Evolutionary conservation across 306 rosid genomes (phyloP), one percentile per base, ranked within the genome.

Genomic region (Vicia sativa): DNA sequence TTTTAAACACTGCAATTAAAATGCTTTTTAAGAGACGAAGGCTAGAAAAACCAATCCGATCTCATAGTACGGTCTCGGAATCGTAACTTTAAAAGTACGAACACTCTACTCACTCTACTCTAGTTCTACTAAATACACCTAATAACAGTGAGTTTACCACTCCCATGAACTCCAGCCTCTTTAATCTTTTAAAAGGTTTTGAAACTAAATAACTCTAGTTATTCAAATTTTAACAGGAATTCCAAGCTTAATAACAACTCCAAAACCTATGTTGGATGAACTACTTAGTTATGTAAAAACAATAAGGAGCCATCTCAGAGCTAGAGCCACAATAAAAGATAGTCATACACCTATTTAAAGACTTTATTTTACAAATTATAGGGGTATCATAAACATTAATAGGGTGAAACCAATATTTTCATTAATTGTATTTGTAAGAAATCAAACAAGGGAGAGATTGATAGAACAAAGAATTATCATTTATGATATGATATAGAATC

Each of bases 381-480:
- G 48, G 77, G 16, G 18, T 62, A 37, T 59, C 5, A 9, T 57
- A 57, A 57, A 53, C 11, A 6, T 50, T 37, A 39, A 37, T 50
- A 43, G 48, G n/a, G 52, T 44, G 46, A 62, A 62, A 35, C 50
- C 42, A 53, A 41, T 61, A 9, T 50, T 68, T 9, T 60, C 37
- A 29, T 53, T 68, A 45, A 62, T 21, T 21, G 23, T 21, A 21
- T 1, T 35, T 43, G 23, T 41, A 16, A 43, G 44, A 61, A 68
- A 15, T n/a, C 11, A 8, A 31, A 35, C 16, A 53, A 14, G 41
- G 44, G 67, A 3, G 45, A 15, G 45, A 43, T 69, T 70, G 4
- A 21, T 43, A 31, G 52, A 44, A 57, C 49, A 52, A 44, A 77
- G 46, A 57, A 57, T 41, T 59, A 49, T 60, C 38, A 68, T 58